A percentile compares a stretch with the other conserved stretches of the same genome.
phyloP scores from a whole-genome alignment of 768 basidiomycete species.

The Termitomyces sp. region DNA sequence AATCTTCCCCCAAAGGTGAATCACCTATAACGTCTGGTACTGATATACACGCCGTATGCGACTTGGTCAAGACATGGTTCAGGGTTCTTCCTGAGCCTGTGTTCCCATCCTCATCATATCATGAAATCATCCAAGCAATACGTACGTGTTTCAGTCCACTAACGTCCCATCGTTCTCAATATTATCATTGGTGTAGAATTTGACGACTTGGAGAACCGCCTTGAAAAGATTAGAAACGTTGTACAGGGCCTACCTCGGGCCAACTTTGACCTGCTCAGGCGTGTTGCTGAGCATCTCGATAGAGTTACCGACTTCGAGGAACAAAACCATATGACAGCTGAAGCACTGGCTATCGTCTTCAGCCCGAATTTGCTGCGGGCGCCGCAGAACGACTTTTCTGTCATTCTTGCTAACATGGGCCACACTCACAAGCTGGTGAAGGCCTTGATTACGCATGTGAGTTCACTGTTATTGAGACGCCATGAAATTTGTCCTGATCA shows the following conservation, averaged over 20 bases:
- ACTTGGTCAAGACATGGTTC: conserved; percentile 85
- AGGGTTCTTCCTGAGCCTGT: conserved; percentile 77
- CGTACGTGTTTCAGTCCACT: conserved; percentile 40
- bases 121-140: conserved; percentile 65
- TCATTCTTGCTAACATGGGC: conserved; percentile 80
- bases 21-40: conserved; percentile 53
- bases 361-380: conserved; percentile 77
- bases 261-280: conserved; percentile 76
- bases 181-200: conserved; percentile 44
- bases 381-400: conserved; percentile 72
- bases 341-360: conserved; percentile 82
- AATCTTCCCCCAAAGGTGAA: conserved; percentile 38
- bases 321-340: conserved; percentile 86
- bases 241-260: conserved; percentile 67
- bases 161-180: neutral
- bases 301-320: conserved; percentile 90
- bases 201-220: conserved; percentile 63
- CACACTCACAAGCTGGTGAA: conserved; percentile 73
- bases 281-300: conserved; percentile 83
- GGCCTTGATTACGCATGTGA: conserved; percentile 70
- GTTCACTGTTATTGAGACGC: conserved; percentile 19
- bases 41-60: conserved; percentile 82
- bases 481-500: conserved; percentile 8
- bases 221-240: conserved; percentile 60
- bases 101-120: conserved; percentile 67